phyloP scores from a whole-genome alignment of 345 rosid species.

The Pistacia atlantica region DNA sequence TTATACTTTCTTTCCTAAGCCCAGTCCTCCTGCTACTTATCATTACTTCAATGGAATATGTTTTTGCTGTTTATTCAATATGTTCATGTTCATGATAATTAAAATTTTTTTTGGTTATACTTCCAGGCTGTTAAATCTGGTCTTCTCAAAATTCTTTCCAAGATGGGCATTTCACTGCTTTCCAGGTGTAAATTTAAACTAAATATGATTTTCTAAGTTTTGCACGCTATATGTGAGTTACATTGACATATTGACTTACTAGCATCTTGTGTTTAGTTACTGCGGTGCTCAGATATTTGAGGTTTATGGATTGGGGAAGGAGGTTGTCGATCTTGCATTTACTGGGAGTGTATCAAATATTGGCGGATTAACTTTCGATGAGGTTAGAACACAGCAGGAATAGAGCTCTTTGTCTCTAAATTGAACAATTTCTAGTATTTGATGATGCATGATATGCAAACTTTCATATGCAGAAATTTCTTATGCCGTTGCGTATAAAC shows the following conservation, averaged over 20 bases:
- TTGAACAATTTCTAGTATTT: neutral
- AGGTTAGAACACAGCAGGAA: constrained; percentile 48
- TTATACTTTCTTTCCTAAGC: neutral
- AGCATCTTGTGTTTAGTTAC: constrained; percentile 58
- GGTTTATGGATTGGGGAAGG: constrained; percentile 90
- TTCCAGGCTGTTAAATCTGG: constrained; percentile 92
- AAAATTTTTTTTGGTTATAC: constrained; percentile 21
- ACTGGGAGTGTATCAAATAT: constrained; percentile 83
- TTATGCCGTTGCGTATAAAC: constrained; percentile 1
- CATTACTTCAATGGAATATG: neutral
- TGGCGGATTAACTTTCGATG: constrained; percentile 91
- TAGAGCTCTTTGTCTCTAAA: neutral
- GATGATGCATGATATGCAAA: constrained; percentile 2
- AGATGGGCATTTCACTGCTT: constrained; percentile 98
- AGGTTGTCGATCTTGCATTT: constrained; percentile 82
- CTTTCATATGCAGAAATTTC: neutral
- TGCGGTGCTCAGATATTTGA: constrained; percentile 99
- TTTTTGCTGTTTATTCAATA: neutral
- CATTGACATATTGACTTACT: constrained; percentile 26
- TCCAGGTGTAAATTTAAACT: constrained; percentile 62
- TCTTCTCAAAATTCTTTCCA: constrained; percentile 92
- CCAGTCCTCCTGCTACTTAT: neutral
- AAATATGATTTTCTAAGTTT: constrained; percentile 8
- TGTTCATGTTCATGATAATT: neutral
- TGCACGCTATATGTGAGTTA: neutral